Evolutionary conservation across 2,329 filamentous ascomycete genomes (phyloP).

Genomic region (Didymellaceae sp.): DNA sequence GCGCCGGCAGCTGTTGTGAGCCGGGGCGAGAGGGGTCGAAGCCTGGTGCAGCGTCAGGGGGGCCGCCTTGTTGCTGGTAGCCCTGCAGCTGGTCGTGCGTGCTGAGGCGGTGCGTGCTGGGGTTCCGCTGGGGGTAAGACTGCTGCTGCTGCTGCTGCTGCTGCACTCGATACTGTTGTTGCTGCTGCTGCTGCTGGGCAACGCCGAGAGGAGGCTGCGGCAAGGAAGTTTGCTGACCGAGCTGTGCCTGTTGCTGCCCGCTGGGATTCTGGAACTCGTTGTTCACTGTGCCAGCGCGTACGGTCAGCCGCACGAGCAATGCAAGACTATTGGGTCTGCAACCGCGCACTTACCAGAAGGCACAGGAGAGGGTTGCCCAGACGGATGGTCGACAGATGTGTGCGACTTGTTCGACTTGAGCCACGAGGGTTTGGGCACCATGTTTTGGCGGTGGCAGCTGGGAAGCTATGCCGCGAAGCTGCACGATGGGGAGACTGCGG

Average conservation of each 20-base stretch:
- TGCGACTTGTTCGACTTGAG: constrained; percentile 50
- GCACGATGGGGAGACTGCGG: constrained; percentile 29
- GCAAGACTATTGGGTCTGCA: constrained; percentile 27
- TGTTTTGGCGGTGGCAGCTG: constrained; percentile 37
- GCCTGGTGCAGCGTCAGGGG: constrained; percentile 30
- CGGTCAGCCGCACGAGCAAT: constrained; percentile 41
- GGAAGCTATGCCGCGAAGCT: constrained; percentile 29
- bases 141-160: constrained; percentile 22
- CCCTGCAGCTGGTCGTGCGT: constrained; percentile 41
- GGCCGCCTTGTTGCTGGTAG: constrained; percentile 33
- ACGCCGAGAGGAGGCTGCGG: constrained; percentile 18
- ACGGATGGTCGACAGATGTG: constrained; percentile 44
- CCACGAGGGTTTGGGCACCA: constrained; percentile 49
- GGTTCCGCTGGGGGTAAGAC: constrained; percentile 36
- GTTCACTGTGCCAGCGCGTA: constrained; percentile 45
- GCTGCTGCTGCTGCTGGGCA: constrained; percentile 15
- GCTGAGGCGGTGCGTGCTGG: constrained; percentile 43
- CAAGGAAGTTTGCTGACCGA: constrained; percentile 17
- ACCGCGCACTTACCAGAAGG: constrained; percentile 42
- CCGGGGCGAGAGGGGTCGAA: constrained; percentile 22
- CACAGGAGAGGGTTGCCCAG: constrained; percentile 44
- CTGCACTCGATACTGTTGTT: constrained; percentile 11
- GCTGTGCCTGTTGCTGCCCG: constrained; percentile 19
- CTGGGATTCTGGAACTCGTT: constrained; percentile 33
- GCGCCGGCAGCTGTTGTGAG: constrained; percentile 18